Conservation (phyloP, 2,329 filamentous ascomycete genomes). For the Calonectria hongkongensis region DNA sequence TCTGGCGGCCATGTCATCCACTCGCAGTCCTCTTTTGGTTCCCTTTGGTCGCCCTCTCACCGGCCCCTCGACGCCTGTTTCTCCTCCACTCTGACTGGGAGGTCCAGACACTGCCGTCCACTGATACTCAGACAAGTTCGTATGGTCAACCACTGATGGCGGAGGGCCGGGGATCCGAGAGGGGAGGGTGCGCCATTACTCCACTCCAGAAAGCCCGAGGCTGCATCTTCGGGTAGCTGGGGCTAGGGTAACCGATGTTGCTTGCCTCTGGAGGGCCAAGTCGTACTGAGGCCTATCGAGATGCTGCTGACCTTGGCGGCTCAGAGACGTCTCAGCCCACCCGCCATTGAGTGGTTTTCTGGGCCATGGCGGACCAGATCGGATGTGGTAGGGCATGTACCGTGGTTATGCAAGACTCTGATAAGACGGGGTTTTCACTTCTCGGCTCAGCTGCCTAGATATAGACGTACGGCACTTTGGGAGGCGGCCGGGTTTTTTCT, state of each 20-base stretch:
- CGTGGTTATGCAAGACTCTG: constrained; percentile 19
- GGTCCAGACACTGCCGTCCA: constrained; percentile 44
- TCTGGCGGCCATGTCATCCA: constrained; percentile 30
- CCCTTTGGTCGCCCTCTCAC: constrained; percentile 24
- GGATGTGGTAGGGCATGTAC: constrained; percentile 36
- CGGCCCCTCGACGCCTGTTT: constrained; percentile 20
- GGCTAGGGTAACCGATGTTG: constrained; percentile 36
- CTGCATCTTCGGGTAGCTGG: constrained; percentile 49
- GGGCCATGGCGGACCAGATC: constrained; percentile 10
- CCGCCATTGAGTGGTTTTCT: constrained; percentile 13
- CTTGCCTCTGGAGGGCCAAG: constrained; percentile 32
- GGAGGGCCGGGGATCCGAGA: constrained; percentile 43
- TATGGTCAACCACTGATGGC: constrained; percentile 44
- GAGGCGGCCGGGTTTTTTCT: constrained; percentile 2
- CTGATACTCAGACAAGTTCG: constrained; percentile 51
- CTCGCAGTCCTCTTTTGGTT: constrained; percentile 19
- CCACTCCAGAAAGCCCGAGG: constrained; percentile 49
- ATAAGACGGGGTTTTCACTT: constrained; percentile 3
- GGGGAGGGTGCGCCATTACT: constrained; percentile 53
- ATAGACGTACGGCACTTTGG: constrained; percentile 16
- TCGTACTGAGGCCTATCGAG: constrained; percentile 32
- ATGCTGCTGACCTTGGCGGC: constrained; percentile 33
- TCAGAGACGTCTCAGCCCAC: constrained; percentile 32
- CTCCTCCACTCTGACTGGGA: constrained; percentile 39
- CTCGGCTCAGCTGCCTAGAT: constrained; percentile 15